A percentile compares a stretch with the other conserved stretches of the same genome.
Conservation (phyloP, 2,329 filamentous ascomycete genomes). For the Polytolypa hystricis region DNA sequence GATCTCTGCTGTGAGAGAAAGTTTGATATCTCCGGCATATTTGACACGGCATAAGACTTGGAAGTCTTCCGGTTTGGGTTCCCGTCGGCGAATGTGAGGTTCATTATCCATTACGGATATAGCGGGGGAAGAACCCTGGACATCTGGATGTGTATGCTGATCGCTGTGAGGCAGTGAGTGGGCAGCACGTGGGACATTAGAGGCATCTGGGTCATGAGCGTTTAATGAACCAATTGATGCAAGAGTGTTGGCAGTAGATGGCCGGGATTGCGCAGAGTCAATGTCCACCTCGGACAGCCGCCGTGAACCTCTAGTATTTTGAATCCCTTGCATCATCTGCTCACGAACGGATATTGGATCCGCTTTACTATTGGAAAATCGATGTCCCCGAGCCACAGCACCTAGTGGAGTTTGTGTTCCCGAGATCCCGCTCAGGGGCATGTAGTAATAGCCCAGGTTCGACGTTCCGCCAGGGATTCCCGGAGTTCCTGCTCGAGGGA, state of each 20-base stretch:
- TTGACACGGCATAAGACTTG: slow-evolving; percentile 86
- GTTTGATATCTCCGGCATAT: slow-evolving; percentile 75
- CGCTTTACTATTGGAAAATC: slow-evolving; percentile 4
- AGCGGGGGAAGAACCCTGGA: slow-evolving; percentile 3
- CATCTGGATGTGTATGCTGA: slow-evolving; percentile 9
- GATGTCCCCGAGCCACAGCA: slow-evolving; percentile 33
- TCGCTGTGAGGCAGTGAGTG: too few species aligned
- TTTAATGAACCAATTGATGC: too few species aligned
- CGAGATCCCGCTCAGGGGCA: slow-evolving; percentile 38
- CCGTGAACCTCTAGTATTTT: slow-evolving; percentile 7
- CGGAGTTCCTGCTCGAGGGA: slow-evolving; percentile 35
- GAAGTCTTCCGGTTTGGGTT: slow-evolving; percentile 72
- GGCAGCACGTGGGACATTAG: too few species aligned
- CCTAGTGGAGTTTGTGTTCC: slow-evolving; percentile 39
- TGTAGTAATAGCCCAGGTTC: slow-evolving; percentile 34
- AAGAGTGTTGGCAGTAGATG: slow-evolving; percentile 32
- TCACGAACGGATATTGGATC: too few species aligned
- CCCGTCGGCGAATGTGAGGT: slow-evolving; percentile 47
- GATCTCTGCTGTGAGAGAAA: slow-evolving; percentile 89
- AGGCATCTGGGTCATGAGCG: too few species aligned
- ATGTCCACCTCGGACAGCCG: slow-evolving; percentile 23
- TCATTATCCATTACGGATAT: slow-evolving; percentile 1
- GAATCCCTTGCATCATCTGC: background rate
- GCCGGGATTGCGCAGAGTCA: slow-evolving; percentile 27
- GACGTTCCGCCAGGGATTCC: slow-evolving; percentile 40